These are phyloP conservation scores for Zygotorulaspora chibaensis DNA, from an alignment of 805 yeast species.

Conservation along the genomic window DNA sequence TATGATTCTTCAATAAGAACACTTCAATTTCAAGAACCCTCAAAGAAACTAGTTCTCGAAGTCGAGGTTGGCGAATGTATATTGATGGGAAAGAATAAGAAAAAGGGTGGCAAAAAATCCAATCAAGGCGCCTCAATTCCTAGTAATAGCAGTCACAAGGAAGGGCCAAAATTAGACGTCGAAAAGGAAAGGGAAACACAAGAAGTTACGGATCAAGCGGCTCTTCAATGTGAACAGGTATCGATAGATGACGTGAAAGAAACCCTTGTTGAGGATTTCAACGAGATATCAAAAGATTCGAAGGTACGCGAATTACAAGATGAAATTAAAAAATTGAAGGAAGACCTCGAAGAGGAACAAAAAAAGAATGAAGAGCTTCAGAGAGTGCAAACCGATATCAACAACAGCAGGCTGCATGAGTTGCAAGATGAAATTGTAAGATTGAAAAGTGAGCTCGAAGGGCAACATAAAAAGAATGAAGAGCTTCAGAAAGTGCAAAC, in stretches of 20 bases:
- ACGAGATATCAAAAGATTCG: neutral
- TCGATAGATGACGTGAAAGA: neutral
- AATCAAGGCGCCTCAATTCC: neutral
- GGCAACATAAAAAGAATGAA: no score
- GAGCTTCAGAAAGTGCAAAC: conserved; percentile 10
- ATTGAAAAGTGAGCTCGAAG: no score
- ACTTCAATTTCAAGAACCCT: no score
- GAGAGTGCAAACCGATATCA: conserved; percentile 6
- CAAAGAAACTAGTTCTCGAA: neutral
- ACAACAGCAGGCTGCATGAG: neutral
- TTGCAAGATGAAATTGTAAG: no score
- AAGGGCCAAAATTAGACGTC: conserved; percentile 13
- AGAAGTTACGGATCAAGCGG: neutral
- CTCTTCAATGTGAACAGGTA: neutral
- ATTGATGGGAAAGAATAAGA: conserved; percentile 16
- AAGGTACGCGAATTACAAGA: neutral
- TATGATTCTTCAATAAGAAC: no score
- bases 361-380: neutral
- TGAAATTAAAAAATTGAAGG: neutral
- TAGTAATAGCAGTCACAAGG: conserved; percentile 4
- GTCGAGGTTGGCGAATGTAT: neutral
- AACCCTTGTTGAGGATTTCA: no score
- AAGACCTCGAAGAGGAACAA: conserved; percentile 5
- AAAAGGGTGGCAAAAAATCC: conserved; percentile 12
- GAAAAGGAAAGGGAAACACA: neutral